A percentile compares a stretch with the other conserved stretches of the same genome.
These are phyloP conservation scores for Pestalotiopsis sp. DNA, from an alignment of 2,329 filamentous ascomycete genomes.

Conservation along the genomic window DNA sequence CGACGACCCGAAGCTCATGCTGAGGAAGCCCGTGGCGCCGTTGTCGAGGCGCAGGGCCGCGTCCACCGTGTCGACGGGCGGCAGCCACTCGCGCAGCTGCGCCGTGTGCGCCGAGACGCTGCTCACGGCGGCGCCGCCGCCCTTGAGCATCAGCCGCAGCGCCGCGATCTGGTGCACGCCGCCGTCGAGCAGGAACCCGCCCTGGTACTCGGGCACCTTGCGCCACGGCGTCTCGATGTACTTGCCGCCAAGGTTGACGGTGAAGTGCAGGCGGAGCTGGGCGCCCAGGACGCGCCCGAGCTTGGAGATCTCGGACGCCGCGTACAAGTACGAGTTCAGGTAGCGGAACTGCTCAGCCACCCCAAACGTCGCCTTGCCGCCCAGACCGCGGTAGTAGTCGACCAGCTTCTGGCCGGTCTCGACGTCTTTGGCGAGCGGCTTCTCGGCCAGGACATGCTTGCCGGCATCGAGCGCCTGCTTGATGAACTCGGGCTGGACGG, in stretches of 20 bases:
- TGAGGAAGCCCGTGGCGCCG: conserved; percentile 58
- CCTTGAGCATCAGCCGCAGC: conserved; percentile 57
- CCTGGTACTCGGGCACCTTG: conserved; percentile 69
- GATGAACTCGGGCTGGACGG: conserved; percentile 59
- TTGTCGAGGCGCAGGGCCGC: conserved; percentile 56
- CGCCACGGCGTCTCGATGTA: conserved; percentile 63
- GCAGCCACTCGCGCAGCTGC: conserved; percentile 57
- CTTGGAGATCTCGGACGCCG: conserved; percentile 46
- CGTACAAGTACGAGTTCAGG: conserved; percentile 55
- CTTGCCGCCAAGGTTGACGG: conserved; percentile 40
- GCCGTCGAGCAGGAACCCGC: conserved; percentile 75
- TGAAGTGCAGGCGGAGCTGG: conserved; percentile 36
- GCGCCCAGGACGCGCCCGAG: conserved; percentile 60
- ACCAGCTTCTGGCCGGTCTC: conserved; percentile 43
- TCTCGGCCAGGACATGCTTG: conserved; percentile 72
- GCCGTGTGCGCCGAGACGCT: conserved; percentile 56
- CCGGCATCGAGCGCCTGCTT: conserved; percentile 61
- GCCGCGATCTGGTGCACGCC: conserved; percentile 73
- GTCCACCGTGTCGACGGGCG: conserved; percentile 68
- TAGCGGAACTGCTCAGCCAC: conserved; percentile 78
- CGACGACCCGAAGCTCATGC: conserved; percentile 59
- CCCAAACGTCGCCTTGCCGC: conserved; percentile 47
- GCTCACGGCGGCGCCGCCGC: conserved; percentile 43
- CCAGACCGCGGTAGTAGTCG: conserved; percentile 32
- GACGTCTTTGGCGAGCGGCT: conserved; percentile 66